Conservation (phyloP, 352 stramenopile genomes). For the Phytophthora sansomeana region DNA sequence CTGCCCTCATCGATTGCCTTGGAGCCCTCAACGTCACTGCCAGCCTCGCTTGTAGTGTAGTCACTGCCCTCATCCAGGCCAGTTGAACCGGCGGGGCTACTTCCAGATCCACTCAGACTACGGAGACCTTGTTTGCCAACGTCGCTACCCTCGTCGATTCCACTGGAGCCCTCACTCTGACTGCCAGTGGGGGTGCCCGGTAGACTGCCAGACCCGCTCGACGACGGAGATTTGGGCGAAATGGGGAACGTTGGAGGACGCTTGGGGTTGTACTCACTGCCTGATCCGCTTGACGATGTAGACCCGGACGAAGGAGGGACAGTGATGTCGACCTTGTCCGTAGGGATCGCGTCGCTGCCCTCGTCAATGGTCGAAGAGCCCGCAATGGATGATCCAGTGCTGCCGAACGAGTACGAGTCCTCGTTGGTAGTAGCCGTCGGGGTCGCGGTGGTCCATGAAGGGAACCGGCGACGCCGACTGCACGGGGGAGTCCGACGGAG, state of each 20-base stretch:
- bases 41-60: slow-evolving; percentile 5
- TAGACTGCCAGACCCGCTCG: neutral
- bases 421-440: neutral
- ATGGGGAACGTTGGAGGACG: neutral
- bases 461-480: neutral
- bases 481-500: neutral
- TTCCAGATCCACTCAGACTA: slow-evolving; percentile 18
- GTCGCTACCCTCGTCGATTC: too few species aligned
- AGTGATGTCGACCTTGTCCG: too few species aligned
- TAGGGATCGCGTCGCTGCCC: too few species aligned
- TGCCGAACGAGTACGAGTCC: slow-evolving; percentile 14
- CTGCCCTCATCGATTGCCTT: slow-evolving; percentile 20
- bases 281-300: slow-evolving; percentile 1
- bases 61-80: slow-evolving; percentile 10
- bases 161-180: slow-evolving; percentile 3
- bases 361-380: slow-evolving; percentile 23
- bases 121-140: neutral
- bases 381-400: slow-evolving; percentile 17
- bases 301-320: slow-evolving; percentile 1
- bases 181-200: neutral
- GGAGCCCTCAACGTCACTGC: slow-evolving; percentile 16
- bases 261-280: slow-evolving; percentile 12
- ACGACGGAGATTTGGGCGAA: too few species aligned
- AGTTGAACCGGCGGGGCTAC: slow-evolving; percentile 7
- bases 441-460: slow-evolving; percentile 4